These are phyloP conservation scores for Phoma sp. DNA, from an alignment of 2,329 filamentous ascomycete species.

Conservation along the genomic window DNA sequence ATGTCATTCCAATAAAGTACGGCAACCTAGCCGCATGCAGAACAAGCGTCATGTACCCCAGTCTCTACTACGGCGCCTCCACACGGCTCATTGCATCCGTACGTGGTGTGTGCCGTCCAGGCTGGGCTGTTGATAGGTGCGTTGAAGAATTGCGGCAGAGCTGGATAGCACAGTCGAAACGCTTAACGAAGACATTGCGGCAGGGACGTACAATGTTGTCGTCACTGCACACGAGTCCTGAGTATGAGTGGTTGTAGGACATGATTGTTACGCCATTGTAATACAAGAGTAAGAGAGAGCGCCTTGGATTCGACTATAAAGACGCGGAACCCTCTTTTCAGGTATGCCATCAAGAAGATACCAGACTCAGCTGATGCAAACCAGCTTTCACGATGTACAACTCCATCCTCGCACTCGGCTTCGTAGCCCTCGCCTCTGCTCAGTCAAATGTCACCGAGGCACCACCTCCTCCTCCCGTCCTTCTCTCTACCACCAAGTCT, in stretches of 20 bases:
- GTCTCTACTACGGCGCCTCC: neutral
- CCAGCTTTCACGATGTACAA: neutral
- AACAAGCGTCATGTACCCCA: neutral
- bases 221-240: constrained; percentile 2
- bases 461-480: constrained; percentile 20
- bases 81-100: neutral
- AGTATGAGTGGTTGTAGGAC: neutral
- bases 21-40: neutral
- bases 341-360: no score
- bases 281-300: neutral
- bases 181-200: neutral
- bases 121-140: neutral
- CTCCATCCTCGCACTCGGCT: constrained; percentile 16
- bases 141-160: neutral
- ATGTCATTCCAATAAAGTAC: neutral
- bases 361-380: no score
- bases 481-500: constrained; percentile 29
- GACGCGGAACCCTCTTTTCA: neutral
- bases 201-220: constrained; percentile 8
- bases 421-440: constrained; percentile 15
- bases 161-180: neutral
- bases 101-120: neutral
- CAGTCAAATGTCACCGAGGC: constrained; percentile 27
- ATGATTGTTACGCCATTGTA: neutral
- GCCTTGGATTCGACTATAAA: neutral